These are phyloP conservation scores for Rhypophila decipiens DNA, from an alignment of 495 filamentous ascomycete genomes.

Conservation along the genomic window DNA sequence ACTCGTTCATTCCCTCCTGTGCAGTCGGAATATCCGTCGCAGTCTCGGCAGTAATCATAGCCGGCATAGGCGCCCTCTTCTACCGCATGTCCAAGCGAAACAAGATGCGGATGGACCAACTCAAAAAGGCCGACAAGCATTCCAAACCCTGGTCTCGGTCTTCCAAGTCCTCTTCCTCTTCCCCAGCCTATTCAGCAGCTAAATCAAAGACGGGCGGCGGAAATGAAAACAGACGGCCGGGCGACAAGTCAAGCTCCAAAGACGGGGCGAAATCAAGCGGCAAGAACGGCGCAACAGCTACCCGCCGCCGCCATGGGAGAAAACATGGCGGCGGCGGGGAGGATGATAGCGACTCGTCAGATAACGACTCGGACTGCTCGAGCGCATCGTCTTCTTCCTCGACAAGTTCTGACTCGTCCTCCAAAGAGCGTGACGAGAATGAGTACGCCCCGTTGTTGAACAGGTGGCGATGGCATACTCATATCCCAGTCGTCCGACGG, in stretches of 20 bases:
- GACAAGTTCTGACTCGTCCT: too few relatives aligned
- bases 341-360: background rate
- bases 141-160: too few relatives aligned
- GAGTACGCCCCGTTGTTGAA: constrained; percentile 1
- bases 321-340: background rate
- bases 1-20: too few relatives aligned
- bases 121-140: too few relatives aligned
- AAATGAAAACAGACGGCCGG: too few relatives aligned
- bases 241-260: too few relatives aligned
- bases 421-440: too few relatives aligned
- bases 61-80: background rate
- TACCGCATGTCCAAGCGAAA: background rate
- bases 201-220: too few relatives aligned
- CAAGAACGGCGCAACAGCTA: background rate
- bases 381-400: background rate
- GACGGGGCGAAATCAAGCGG: too few relatives aligned
- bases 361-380: background rate
- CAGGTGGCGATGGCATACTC: constrained; percentile 5
- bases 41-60: background rate
- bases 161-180: too few relatives aligned
- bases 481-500: constrained; percentile 2
- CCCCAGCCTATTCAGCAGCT: too few relatives aligned
- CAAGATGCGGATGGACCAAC: background rate
- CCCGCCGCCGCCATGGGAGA: background rate
- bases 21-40: constrained; percentile 8